Evolutionary conservation across 305 asterid genomes (phyloP).

Genomic region (Plantago lanceolata): DNA sequence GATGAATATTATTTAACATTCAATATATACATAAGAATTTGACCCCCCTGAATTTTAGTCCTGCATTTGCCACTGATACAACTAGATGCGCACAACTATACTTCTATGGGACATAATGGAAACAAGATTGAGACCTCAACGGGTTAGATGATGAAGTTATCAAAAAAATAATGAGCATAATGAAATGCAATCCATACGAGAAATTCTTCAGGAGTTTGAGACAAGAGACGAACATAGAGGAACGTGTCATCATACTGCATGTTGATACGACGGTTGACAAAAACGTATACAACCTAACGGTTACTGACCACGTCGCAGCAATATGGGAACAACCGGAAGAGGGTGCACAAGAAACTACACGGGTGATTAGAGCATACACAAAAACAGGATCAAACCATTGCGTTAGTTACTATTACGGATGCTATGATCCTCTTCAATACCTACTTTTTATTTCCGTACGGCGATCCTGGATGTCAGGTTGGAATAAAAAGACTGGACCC

Average conservation of each 20-base stretch:
- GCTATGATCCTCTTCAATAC: background rate
- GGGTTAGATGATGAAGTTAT: too few species aligned
- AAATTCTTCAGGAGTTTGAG: background rate
- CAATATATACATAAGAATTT: too few species aligned
- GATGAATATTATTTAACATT: too few species aligned
- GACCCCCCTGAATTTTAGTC: too few species aligned
- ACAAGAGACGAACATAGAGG: background rate
- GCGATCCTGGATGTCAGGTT: background rate
- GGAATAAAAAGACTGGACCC: background rate
- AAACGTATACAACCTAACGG: background rate
- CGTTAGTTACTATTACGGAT: background rate
- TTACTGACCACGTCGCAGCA: background rate
- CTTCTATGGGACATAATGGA: too few species aligned
- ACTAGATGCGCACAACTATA: too few species aligned
- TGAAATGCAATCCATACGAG: background rate
- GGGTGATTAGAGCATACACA: background rate
- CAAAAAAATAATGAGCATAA: too few species aligned
- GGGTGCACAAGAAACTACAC: background rate
- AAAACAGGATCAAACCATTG: background rate
- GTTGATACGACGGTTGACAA: background rate
- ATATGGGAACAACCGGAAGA: background rate
- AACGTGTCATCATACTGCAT: background rate
- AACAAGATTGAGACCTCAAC: too few species aligned
- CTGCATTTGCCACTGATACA: too few species aligned
- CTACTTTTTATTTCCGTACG: background rate